phyloP scores from a whole-genome alignment of 139 green algal genomes.

The Protoeuglena noctilucae region DNA sequence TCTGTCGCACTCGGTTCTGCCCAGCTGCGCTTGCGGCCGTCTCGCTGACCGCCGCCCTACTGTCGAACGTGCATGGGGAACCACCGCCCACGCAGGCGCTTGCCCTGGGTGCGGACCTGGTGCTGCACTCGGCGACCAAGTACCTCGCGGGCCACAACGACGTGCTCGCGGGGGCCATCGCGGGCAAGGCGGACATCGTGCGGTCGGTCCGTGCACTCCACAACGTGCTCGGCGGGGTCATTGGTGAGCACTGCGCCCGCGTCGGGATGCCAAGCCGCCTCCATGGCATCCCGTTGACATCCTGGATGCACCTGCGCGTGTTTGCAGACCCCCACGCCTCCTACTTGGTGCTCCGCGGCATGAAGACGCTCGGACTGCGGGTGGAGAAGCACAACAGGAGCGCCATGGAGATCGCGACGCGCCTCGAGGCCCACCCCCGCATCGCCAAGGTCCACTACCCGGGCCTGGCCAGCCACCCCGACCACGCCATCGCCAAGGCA shows the following conservation, averaged over 20 bases:
- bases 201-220: constrained; percentile 64
- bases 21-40: no score
- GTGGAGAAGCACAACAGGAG: constrained; percentile 60
- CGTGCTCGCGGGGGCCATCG: constrained; percentile 78
- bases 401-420: constrained; percentile 45
- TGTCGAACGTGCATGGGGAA: neutral
- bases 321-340: constrained; percentile 59
- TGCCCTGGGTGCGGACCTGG: constrained; percentile 82
- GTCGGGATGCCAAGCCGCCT: no score
- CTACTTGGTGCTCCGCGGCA: constrained; percentile 88
- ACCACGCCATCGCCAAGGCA: constrained; percentile 75
- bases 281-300: no score
- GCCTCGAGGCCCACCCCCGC: constrained; percentile 76
- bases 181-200: constrained; percentile 61
- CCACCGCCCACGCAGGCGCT: constrained; percentile 33
- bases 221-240: constrained; percentile 90
- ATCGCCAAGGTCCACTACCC: constrained; percentile 56
- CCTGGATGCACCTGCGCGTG: constrained; percentile 3
- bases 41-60: no score
- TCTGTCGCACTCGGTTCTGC: no score
- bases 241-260: constrained; percentile 71
- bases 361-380: constrained; percentile 92
- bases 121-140: constrained; percentile 95
- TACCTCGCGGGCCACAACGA: constrained; percentile 98
- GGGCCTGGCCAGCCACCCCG: constrained; percentile 73